Percentiles rank a stretch among this genome's conserved stretches.
Evolutionary conservation across 805 yeast species (phyloP).

Genomic region (Pichia kluyveri): DNA sequence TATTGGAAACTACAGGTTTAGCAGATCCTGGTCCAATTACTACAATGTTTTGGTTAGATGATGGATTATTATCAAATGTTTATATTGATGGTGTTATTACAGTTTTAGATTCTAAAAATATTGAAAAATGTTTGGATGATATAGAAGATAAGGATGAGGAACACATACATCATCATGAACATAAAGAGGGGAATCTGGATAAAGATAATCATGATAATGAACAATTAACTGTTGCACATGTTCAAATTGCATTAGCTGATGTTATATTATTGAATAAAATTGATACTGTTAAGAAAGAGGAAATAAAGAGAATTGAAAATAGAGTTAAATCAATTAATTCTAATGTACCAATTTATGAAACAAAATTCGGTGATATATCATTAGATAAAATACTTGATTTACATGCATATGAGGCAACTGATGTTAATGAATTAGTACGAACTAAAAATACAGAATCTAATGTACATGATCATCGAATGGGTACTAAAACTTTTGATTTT

Average conservation of each 20-base stretch:
- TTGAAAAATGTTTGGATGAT: conserved; percentile 59
- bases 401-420: conserved; percentile 58
- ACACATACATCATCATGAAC: conserved; percentile 29
- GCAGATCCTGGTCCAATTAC: conserved; percentile 99
- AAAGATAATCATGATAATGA: conserved; percentile 22
- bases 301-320: conserved; percentile 13
- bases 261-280: conserved; percentile 69
- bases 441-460: conserved; percentile 11
- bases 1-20: conserved; percentile 89
- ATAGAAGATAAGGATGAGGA: conserved; percentile 27
- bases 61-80: conserved; percentile 73
- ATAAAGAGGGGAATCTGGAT: conserved; percentile 30
- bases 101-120: conserved; percentile 70
- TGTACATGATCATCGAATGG: conserved; percentile 43
- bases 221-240: conserved; percentile 65
- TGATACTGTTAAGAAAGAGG: conserved; percentile 38
- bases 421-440: conserved; percentile 16
- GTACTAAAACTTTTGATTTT: conserved; percentile 44
- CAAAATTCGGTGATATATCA: conserved; percentile 70
- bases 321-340: conserved; percentile 52
- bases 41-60: conserved; percentile 95
- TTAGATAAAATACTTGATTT: conserved; percentile 61
- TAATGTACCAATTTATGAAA: conserved; percentile 55
- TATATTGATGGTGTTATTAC: conserved; percentile 89
- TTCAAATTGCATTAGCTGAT: conserved; percentile 89